phyloP scores from a whole-genome alignment of 139 green algal genomes.

The Pycnococcus provasolii region DNA sequence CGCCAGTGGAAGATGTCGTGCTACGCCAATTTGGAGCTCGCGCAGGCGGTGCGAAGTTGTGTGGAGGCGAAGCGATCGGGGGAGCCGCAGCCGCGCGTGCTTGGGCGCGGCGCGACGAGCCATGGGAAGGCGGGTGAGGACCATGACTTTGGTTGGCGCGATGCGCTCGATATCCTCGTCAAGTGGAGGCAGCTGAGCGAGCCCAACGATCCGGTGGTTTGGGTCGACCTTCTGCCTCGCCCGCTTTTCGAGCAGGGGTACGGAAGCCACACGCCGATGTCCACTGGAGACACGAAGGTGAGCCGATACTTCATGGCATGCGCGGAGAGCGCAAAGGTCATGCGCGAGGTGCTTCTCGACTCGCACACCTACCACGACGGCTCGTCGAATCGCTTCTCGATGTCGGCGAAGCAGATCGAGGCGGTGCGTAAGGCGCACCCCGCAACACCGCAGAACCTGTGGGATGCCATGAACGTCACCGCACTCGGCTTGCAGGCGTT shows the following conservation, averaged over 20 bases:
- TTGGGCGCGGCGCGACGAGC: not conserved
- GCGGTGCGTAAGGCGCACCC: too few species aligned
- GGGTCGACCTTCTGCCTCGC: slow-evolving; percentile 81
- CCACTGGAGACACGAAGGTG: slow-evolving; percentile 15
- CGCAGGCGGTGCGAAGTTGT: not conserved
- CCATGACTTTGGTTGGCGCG: slow-evolving; percentile 70
- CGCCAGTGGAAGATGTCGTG: slow-evolving; percentile 14
- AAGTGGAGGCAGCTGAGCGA: slow-evolving; percentile 88
- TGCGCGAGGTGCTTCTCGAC: not conserved
- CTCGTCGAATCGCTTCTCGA: too few species aligned
- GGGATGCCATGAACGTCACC: too few species aligned
- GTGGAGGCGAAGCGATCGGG: not conserved
- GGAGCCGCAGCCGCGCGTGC: slow-evolving; percentile 5
- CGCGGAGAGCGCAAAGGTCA: not conserved
- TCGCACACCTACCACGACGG: not conserved
- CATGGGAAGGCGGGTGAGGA: not conserved
- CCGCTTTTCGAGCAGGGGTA: slow-evolving; percentile 14
- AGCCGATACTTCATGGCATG: not conserved
- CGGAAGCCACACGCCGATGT: slow-evolving; percentile 29
- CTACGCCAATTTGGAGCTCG: not conserved
- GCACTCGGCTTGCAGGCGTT: too few species aligned
- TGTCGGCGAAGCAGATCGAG: too few species aligned
- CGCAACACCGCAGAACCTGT: too few species aligned
- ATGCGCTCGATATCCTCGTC: slow-evolving; percentile 80
- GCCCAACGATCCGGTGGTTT: slow-evolving; percentile 85